Evolutionary conservation across 306 rosid genomes (phyloP), one percentile per base, ranked within the genome.

Genomic region (Macrotyloma uniflorum): DNA sequence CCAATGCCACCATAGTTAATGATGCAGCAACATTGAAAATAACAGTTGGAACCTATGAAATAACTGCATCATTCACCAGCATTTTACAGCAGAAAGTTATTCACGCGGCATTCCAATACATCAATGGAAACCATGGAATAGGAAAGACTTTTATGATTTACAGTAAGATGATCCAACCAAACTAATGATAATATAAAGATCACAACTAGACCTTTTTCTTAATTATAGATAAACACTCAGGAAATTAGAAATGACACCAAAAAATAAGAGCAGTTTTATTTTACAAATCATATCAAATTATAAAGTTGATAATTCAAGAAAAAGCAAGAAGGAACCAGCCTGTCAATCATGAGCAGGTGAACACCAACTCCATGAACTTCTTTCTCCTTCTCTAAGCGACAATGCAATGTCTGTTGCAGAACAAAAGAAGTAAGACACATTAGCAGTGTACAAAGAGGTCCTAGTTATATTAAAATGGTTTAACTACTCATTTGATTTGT

Each of bases 291-390:
- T 35, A 35, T 8, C 43, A 15, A 26, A 58, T 23, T 1, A 9
- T 12, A 64, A 53, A 20, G 26, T 20, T 50, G 57, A 51, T 26
- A 19, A n/a, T 26, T 30, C 19, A 65, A 71, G 42, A 22, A 55
- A 30, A 51, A 49, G 43, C 14, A 50, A 30, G 28, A 43, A 23
- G 63, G 79, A 68, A 83, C 87, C 73, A 78, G 89, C 98, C 94
- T 89, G 90, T 94, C 98, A 53, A 94, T 90, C 88, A 94, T 73
- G 59, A 94, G 94, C 76, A 89, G 30, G 47, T 87, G 91, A 55
- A 84, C 84, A 80, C 88, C 54, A 84, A 63, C 35, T 53, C 93
- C 90, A 14, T 82, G 89, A 26, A 20, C 78, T 78, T 87, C 87
- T 71, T 88, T 83, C 82, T 86, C 90, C 86, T 76, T 84, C 59